phyloP scores from a whole-genome alignment of 108 stramenopile genomes.

The Discostella pseudostelligera region DNA sequence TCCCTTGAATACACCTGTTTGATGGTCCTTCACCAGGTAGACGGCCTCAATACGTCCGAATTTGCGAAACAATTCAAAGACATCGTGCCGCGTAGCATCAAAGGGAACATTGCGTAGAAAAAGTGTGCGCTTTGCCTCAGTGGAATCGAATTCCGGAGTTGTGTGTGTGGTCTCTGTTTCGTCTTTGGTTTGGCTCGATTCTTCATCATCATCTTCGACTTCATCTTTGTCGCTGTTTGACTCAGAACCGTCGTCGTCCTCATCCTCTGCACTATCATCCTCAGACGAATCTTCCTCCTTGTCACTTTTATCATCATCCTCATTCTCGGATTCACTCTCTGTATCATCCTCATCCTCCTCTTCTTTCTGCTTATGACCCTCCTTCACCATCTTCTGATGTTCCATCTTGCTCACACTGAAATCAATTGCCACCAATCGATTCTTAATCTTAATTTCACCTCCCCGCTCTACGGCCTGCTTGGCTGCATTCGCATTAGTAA shows the following conservation, averaged over 20 bases:
- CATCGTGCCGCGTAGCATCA: conserved; percentile 85
- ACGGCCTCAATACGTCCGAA: conserved; percentile 86
- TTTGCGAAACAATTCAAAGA: conserved; percentile 76
- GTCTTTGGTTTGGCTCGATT: conserved; percentile 21
- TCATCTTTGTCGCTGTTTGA: conserved; percentile 29
- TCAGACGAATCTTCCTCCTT: conserved; percentile 12
- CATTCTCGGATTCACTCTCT: conserved; percentile 7
- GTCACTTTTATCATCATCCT: conserved; percentile 23
- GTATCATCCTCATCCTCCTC: conserved; percentile 19
- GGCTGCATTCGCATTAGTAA: conserved; percentile 50
- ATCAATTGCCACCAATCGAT: conserved; percentile 85
- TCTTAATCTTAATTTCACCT: conserved; percentile 62
- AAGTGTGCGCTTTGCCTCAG: conserved; percentile 59
- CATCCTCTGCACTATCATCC: conserved; percentile 20
- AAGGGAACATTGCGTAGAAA: conserved; percentile 97
- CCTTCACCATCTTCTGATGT: conserved; percentile 62
- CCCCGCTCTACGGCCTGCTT: conserved; percentile 63
- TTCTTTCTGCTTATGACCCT: conserved; percentile 22
- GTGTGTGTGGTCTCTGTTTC: conserved; percentile 32
- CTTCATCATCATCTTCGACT: conserved; percentile 34
- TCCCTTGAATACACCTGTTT: conserved; percentile 76
- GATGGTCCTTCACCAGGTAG: conserved; percentile 87
- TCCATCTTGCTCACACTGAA: conserved; percentile 68
- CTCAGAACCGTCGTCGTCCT: conserved; percentile 38
- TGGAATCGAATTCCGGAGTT: conserved; percentile 25